These are phyloP conservation scores for Sequoia sempervirens DNA, from an alignment of 75 land plant species.

Conservation along the genomic window DNA sequence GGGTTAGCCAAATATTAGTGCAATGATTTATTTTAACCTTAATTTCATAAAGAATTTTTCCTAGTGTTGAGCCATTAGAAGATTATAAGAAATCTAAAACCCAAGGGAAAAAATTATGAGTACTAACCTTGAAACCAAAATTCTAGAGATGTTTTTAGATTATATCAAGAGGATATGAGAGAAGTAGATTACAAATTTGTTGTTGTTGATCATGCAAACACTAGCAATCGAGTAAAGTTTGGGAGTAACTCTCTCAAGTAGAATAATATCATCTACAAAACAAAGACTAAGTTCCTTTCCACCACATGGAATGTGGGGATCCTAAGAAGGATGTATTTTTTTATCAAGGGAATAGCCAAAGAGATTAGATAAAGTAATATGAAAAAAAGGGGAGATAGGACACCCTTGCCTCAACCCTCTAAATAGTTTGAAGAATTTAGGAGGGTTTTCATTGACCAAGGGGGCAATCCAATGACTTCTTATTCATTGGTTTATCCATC, in stretches of 20 bases:
- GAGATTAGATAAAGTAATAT: too few species aligned
- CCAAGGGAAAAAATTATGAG: not conserved
- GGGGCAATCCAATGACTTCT: too few species aligned
- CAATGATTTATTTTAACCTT: not conserved
- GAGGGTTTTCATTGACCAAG: too few species aligned
- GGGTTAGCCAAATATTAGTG: not conserved
- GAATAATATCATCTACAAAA: not conserved
- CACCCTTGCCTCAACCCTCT: too few species aligned
- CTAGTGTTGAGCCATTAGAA: too few species aligned
- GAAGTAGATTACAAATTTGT: not conserved
- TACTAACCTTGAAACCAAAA: not conserved
- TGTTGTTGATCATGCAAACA: not conserved
- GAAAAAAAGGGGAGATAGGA: too few species aligned
- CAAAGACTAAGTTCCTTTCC: not conserved
- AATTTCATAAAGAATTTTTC: too few species aligned
- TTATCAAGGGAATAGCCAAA: too few species aligned
- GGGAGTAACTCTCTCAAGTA: not conserved
- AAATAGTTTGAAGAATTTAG: too few species aligned
- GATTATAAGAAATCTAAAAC: too few species aligned
- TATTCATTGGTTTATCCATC: too few species aligned
- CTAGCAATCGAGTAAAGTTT: not conserved
- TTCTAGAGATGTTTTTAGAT: not conserved
- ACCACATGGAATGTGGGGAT: not conserved
- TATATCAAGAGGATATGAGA: too few species aligned
- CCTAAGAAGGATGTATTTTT: not conserved